Conservation (phyloP, 2,329 filamentous ascomycete species). For the Biscogniauxia marginata region DNA sequence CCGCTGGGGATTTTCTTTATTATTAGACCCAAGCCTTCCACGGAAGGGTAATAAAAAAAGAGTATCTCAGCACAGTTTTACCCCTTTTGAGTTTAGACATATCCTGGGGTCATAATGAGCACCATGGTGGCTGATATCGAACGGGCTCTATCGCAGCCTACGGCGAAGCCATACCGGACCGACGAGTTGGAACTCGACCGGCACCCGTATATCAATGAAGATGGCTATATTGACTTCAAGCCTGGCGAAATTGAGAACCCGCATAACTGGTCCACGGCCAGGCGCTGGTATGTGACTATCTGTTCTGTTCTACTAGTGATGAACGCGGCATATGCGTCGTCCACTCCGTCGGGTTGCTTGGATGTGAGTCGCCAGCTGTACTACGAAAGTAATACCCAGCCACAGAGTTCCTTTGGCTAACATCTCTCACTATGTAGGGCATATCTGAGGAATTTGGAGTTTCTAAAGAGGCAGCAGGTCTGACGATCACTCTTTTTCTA, state of each 20-base stretch:
- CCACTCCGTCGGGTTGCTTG: constrained; percentile 37
- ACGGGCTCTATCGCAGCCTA: constrained; percentile 48
- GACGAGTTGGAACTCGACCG: constrained; percentile 34
- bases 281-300: constrained; percentile 43
- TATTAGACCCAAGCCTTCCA: no score
- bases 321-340: constrained; percentile 55
- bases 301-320: constrained; percentile 47
- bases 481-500: constrained; percentile 55
- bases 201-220: constrained; percentile 44
- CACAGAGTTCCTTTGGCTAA: no score
- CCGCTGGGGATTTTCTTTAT: no score
- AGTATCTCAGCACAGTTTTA: no score
- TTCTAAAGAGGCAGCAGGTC: constrained; percentile 44
- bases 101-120: no score
- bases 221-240: constrained; percentile 51
- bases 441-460: constrained; percentile 47
- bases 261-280: constrained; percentile 43
- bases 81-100: no score
- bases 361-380: constrained; percentile 15
- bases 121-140: constrained; percentile 39
- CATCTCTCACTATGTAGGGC: constrained; percentile 36
- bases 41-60: no score
- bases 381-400: no score
- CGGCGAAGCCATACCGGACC: constrained; percentile 52
- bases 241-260: constrained; percentile 51